Evolutionary conservation across 164 flowering plant species (phyloP).

Genomic region (Chloranthus sessilifolius): DNA sequence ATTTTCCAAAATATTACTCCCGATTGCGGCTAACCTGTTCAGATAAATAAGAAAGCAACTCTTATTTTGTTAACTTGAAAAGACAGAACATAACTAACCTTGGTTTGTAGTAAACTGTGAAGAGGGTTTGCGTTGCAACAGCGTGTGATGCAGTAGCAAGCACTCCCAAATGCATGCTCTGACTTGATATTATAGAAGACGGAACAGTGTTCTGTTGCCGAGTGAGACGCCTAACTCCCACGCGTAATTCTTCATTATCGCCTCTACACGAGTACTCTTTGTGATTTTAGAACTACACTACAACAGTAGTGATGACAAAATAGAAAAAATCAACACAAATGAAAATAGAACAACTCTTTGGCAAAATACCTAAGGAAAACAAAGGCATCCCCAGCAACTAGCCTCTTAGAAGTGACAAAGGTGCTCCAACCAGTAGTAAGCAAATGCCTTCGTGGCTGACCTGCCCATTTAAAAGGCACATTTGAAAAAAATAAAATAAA

Average conservation of each 20-base stretch:
- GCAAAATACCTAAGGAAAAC: conserved; percentile 85
- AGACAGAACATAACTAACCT: conserved; percentile 50
- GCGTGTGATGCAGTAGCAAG: conserved; percentile 97
- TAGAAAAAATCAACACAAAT: no score
- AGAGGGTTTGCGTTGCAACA: conserved; percentile 52
- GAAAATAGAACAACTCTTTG: no score
- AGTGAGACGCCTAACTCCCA: conserved; percentile 69
- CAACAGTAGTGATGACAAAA: background rate
- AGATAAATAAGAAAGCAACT: no score
- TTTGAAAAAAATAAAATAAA: no score
- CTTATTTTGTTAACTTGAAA: no score
- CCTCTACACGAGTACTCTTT: conserved; percentile 43
- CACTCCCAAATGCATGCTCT: conserved; percentile 85
- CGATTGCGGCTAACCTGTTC: no score
- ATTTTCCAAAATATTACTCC: no score
- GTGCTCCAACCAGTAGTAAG: conserved; percentile 98
- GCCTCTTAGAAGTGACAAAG: conserved; percentile 85
- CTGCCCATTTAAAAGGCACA: conserved; percentile 35
- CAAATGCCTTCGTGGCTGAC: conserved; percentile 94
- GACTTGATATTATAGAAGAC: conserved; percentile 85
- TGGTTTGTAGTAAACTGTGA: conserved; percentile 84
- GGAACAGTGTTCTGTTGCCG: conserved; percentile 78
- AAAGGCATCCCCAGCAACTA: conserved; percentile 92
- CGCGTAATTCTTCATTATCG: conserved; percentile 69
- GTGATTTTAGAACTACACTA: background rate